Evolutionary conservation across 1,284 basidiomycete genomes (phyloP).

Genomic region (Ceratobasidium sp.): DNA sequence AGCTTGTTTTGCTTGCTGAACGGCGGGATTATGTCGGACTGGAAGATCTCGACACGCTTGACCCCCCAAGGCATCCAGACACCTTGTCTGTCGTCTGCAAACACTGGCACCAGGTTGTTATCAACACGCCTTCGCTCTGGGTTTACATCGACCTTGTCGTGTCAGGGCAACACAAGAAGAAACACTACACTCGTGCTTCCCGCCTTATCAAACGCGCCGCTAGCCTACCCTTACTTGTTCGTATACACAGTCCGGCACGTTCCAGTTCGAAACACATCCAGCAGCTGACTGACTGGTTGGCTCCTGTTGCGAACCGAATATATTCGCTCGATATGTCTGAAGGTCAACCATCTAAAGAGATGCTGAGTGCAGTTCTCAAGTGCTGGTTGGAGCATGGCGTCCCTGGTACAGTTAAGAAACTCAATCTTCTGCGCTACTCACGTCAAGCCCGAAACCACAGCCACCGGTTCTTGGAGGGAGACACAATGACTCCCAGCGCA

Average conservation of each 20-base stretch:
- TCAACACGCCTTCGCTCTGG: not conserved
- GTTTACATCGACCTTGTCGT: conserved; percentile 7
- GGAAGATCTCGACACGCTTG: too few relatives aligned
- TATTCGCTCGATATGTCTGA: not conserved
- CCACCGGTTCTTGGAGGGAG: too few relatives aligned
- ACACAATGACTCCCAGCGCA: not conserved
- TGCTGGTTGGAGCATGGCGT: not conserved
- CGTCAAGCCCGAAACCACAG: too few relatives aligned
- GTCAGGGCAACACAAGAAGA: not conserved
- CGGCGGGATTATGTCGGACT: not conserved
- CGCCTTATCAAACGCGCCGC: not conserved
- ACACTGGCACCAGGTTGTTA: conserved; percentile 6
- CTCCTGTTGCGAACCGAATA: not conserved
- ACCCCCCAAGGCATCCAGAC: too few relatives aligned
- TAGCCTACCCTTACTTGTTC: not conserved
- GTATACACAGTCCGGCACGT: not conserved
- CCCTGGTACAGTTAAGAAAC: not conserved
- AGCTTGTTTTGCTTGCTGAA: not conserved
- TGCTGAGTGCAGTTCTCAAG: not conserved
- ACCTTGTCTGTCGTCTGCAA: not conserved
- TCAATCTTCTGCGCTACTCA: not conserved
- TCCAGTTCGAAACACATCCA: not conserved
- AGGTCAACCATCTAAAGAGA: not conserved
- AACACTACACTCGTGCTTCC: not conserved
- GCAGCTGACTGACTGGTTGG: not conserved